Conservation (phyloP, 371 early-diverging fungal species). For the Mortierella sp. region DNA sequence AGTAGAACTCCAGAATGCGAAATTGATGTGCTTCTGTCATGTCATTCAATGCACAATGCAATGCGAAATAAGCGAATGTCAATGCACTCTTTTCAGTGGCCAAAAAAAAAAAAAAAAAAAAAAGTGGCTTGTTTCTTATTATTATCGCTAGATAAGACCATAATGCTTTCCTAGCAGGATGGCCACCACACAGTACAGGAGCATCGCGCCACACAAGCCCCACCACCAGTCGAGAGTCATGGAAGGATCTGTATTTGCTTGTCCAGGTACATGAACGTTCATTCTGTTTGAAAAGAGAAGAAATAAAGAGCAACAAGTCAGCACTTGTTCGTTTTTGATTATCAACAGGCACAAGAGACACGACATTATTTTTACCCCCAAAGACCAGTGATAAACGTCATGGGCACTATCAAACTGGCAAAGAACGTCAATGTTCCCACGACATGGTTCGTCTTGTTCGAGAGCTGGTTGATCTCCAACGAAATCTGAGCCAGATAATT, state of each 20-base stretch:
- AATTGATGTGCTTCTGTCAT: conserved; percentile 29
- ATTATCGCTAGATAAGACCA: conserved; percentile 19
- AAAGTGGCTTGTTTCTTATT: conserved; percentile 1
- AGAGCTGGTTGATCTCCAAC: conserved; percentile 95
- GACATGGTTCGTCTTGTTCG: conserved; percentile 91
- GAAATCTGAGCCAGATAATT: conserved; percentile 97
- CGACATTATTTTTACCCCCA: conserved; percentile 37
- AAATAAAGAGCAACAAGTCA: background rate
- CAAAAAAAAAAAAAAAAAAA: conserved; percentile 2
- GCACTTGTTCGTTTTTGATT: too few species aligned
- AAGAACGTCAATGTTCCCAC: conserved; percentile 91
- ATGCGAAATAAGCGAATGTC: too few species aligned
- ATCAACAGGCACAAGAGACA: background rate
- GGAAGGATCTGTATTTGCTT: conserved; percentile 14
- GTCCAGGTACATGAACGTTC: conserved; percentile 42
- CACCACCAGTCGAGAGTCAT: conserved; percentile 32
- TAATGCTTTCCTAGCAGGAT: conserved; percentile 35
- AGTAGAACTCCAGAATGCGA: conserved; percentile 74
- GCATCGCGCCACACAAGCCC: conserved; percentile 24
- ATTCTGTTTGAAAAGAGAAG: conserved; percentile 14
- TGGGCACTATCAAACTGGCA: conserved; percentile 93
- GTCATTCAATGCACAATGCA: too few species aligned
- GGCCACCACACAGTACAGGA: conserved; percentile 26
- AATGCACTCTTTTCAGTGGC: background rate
- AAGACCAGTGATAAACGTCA: conserved; percentile 92